Conservation (phyloP, 176 grass and related monocot genomes). For the Bromus sterilis region DNA sequence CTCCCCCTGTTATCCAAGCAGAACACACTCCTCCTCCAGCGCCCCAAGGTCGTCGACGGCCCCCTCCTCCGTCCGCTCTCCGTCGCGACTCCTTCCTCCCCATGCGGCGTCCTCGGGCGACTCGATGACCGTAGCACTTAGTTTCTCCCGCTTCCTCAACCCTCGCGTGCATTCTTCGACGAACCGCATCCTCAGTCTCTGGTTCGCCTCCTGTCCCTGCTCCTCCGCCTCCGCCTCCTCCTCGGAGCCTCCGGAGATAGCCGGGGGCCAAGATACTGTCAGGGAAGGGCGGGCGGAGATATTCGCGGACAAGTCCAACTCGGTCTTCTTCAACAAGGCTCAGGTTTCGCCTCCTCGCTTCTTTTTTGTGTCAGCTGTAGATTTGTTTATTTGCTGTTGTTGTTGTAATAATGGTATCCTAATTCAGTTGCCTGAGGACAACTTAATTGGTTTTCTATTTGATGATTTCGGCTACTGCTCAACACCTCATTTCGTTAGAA, state of each 20-base stretch:
- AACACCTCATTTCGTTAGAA: neutral
- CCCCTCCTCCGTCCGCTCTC: neutral
- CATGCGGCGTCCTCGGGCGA: conserved; percentile 32
- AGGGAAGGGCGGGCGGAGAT: conserved; percentile 54
- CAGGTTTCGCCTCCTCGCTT: conserved; percentile 18
- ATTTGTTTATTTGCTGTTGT: neutral
- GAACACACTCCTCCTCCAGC: neutral
- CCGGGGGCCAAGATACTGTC: neutral
- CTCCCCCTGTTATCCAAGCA: conserved; percentile 1
- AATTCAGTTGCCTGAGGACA: neutral
- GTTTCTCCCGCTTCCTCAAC: conserved; percentile 9
- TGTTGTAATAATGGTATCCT: neutral
- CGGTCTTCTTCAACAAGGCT: conserved; percentile 47
- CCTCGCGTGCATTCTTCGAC: neutral
- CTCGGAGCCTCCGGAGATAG: neutral
- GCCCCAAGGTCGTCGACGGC: conserved; percentile 25
- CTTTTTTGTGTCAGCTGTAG: neutral
- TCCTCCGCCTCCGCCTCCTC: neutral
- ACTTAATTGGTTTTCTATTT: neutral
- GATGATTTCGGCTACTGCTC: neutral
- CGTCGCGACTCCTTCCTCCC: conserved; percentile 67
- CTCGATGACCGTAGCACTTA: conserved; percentile 1
- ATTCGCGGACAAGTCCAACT: conserved; percentile 22
- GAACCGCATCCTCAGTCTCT: neutral
- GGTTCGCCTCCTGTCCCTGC: neutral